Evolutionary conservation across 2,329 filamentous ascomycete genomes (phyloP), one percentile per base, ranked within the genome.

Genomic region (Chaetoscypha palmicola): DNA sequence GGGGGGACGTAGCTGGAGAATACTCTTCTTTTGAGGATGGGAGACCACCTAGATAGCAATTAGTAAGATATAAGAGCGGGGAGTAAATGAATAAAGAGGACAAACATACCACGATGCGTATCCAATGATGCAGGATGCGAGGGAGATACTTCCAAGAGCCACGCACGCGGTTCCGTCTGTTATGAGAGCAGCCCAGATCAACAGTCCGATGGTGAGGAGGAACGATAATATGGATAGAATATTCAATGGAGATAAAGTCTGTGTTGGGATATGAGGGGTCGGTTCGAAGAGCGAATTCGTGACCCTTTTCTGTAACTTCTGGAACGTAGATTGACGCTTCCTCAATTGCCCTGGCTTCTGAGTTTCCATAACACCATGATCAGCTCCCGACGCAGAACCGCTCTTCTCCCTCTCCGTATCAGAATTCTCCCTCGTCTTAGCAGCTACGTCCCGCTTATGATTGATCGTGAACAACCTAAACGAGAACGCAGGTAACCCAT

Each of bases 71-170:
- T n/a, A n/a, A n/a, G n/a, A n/a, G n/a, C n/a, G n/a, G n/a, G n/a
- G n/a, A n/a, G n/a, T n/a, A n/a, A n/a, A n/a, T n/a, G n/a, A n/a
- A n/a, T n/a, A n/a, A n/a, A n/a, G n/a, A n/a, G n/a, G n/a, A n/a
- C n/a, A n/a, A n/a, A n/a, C n/a, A n/a, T n/a, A n/a, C 58, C 69
- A 71, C 2, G 73, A 76, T 7, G 77, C 77, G 47, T 72, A 70
- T 17, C 78, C 74, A 3, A 74, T 69, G 2, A 79, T 62, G 12
- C 68, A 72, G 14, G 73, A 74, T 2, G 74, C 70, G 8, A 72
- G 43, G 7, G 74, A 72, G 43, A 81, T 71, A 20, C 73, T 63
- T 0, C 64, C 59, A 8, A 79, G 67, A 17, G 77, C 73, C 12
- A 75, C 36, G 14, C 72, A 66, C 14, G 73, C 73, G 1, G 71